Base-by-base conservation (phyloP, 2,329 filamentous ascomycete genomes). In the Magnaporthales sp. region DNA sequence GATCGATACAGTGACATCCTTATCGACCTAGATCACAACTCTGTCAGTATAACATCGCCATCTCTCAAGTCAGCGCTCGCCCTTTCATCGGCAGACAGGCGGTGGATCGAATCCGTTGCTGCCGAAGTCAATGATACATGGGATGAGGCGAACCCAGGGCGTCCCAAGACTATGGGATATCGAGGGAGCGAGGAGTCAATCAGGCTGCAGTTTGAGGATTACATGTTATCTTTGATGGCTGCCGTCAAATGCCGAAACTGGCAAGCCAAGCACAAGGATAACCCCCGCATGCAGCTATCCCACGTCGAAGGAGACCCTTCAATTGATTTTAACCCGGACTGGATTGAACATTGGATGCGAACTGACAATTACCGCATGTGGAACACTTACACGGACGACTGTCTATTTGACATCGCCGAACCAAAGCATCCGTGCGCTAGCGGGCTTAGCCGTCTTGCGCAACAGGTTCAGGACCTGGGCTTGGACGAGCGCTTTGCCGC, bases 111-210 rank as follows among this genome's bases (percentile, higher is more conserved):
- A 78, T 93, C 93, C 72, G 84, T 99, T 66, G 96, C 93, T 0
- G 92, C 97, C 72, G 91, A 93, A 54, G 92, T 99, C 26, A 91
- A 95, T 73, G 93, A 98, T 70, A 97, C 95, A 0, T 99, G 95
- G 95, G 95, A 99, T 74, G 92, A 97, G 58, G 82, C 88, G 4
- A 94, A 98, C 73, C 95, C 95, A 0, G 87, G 88, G 69, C 85
- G 91, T 63, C 95, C 95, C n/a, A 97, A 93, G 73, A 96, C 92
- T 2, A 89, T 97, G 82, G 93, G 93, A 31, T 99, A 97, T 74
- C 89, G 92, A 51, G 95, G 95, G 31, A 97, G 93, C 69, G 95
- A 99, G 78, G 95, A 98, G 75, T 97, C 97, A 74, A 99, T 99
- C 72, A 88, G 95, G 31, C 86, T 97, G 56, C 94, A 98, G 73